Base-by-base conservation (phyloP, 2,329 filamentous ascomycete species). In the Didymella glomerata region DNA sequence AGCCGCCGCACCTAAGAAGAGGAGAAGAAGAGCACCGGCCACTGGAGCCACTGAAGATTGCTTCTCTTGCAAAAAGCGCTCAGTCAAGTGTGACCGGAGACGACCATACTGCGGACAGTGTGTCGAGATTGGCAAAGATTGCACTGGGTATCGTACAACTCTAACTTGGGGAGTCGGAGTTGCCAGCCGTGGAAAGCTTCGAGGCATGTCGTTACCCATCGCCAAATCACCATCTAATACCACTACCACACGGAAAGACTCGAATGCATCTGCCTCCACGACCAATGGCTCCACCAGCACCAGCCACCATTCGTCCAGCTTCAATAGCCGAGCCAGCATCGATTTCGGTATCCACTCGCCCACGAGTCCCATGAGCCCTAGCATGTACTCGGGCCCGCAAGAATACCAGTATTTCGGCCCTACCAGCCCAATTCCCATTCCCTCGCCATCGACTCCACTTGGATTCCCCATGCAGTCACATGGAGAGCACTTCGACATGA, bases 161-260 rank as follows among this genome's bases (percentile, higher is more conserved):
- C 84, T 98, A 78, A 98, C 94, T 46, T 98, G 94, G 94, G 93
- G 93, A 41, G 92, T 97, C 47, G 94, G 94, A 50, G 94, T 98
- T 59, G 94, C 94, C 56, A 97, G 93, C 79, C 89, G 94, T 72
- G 94, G 94, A 74, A 98, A 98, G 82, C 87, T 98, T 64, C 88
- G 94, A 62, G 94, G 94, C 38, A 83, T 97, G 67, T 93, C 93
- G 56, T 82, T 96, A 57, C 87, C 87, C 10, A 79, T 89, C 50
- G 82, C 83, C 38, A 83, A 82, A 52, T 77, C 79, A 52, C 72
- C 73, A 20, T 66, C 70, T 42, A 65, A 66, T 41, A 36, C 32
- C 16, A 36, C 16, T 14, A n/a, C 32, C 9, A 64, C 71, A 38
- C 71, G 70, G 51, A 72, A 74, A 18, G 71, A 75, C 48, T 68